These are phyloP conservation scores for Barbarea vulgaris DNA, from an alignment of 345 rosid genomes.

Conservation along the genomic window DNA sequence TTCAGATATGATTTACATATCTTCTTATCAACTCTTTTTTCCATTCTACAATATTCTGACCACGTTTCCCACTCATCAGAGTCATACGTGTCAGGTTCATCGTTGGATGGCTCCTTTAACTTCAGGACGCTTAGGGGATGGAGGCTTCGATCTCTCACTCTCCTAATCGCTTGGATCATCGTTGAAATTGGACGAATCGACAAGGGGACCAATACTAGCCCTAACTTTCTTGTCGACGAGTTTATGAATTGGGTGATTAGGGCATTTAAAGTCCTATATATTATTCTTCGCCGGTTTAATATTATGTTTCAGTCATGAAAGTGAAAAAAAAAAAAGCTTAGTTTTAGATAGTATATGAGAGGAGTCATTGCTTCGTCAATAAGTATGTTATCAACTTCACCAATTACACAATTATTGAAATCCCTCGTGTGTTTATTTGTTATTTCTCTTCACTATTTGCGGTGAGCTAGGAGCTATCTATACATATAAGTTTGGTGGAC, in stretches of 20 bases:
- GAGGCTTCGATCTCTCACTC: neutral
- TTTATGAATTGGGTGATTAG: neutral
- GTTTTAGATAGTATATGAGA: slow-evolving; percentile 65
- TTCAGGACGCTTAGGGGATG: neutral
- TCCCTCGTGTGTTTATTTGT: slow-evolving; percentile 47
- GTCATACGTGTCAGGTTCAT: neutral
- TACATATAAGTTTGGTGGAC: neutral
- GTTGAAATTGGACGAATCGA: neutral
- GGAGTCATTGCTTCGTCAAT: slow-evolving; percentile 99
- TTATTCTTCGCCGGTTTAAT: no score
- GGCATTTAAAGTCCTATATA: neutral
- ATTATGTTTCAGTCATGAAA: no score
- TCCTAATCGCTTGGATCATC: neutral
- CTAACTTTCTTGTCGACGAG: neutral
- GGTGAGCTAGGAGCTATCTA: neutral
- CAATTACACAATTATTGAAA: slow-evolving; percentile 87
- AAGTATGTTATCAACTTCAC: slow-evolving; percentile 97
- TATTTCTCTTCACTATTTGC: neutral
- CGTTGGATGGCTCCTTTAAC: neutral
- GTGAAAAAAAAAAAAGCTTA: no score
- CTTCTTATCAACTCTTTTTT: no score
- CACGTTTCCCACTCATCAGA: neutral
- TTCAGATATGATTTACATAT: neutral
- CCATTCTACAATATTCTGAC: neutral
- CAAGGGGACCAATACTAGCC: neutral